Evolutionary conservation across 192 early-diverging fungal genomes (phyloP), one percentile per base, ranked within the genome.

Genomic region (Pilobolus umbonatus): DNA sequence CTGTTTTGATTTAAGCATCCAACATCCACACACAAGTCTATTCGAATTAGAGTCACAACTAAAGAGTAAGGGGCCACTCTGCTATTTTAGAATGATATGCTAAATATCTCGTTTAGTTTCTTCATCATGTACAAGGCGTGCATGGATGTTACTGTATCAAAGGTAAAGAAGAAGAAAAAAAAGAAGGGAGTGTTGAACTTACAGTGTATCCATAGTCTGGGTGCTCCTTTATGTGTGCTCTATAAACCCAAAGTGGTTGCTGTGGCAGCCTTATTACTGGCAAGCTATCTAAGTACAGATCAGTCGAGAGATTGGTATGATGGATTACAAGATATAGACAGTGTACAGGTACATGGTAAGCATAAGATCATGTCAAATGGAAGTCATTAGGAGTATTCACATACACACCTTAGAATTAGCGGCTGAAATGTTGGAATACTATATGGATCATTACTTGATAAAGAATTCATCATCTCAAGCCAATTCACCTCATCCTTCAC

Each of bases 1-100:
- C 52, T 87, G 85, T 52, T 90, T 90, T 56, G 88, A 90, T 52
- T 55, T 90, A 32, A 73, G 74, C 4, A 67, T 90, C 7, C 57
- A 79, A 15, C 86, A 90, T 59, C 88, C 88, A 43, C 83, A 90
- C 58, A 39, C 48, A 11, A 65, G 70, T 11, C 51, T 68, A 5
- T 35, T 88, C 30, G 59, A 75, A 19, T 72, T 46, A 6, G 32
- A 65, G 5, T 60, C 63, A 6, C 31, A 59, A 52, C 49, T 60
- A 6, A 50, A 40, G 25, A 60, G 69, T 71, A 60, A 48, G 32
- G n/a, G n/a, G n/a, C n/a, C n/a, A n/a, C n/a, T n/a, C n/a, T n/a
- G n/a, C 4, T 26, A 29, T 28, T 0, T 31, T 56, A 38, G 19
- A 10, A 19, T 14, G 29, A 22, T 5, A 28, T 24, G 31, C 10